Evolutionary conservation across 1,284 basidiomycete species (phyloP).

Genomic region (Entoloma clypeatum): DNA sequence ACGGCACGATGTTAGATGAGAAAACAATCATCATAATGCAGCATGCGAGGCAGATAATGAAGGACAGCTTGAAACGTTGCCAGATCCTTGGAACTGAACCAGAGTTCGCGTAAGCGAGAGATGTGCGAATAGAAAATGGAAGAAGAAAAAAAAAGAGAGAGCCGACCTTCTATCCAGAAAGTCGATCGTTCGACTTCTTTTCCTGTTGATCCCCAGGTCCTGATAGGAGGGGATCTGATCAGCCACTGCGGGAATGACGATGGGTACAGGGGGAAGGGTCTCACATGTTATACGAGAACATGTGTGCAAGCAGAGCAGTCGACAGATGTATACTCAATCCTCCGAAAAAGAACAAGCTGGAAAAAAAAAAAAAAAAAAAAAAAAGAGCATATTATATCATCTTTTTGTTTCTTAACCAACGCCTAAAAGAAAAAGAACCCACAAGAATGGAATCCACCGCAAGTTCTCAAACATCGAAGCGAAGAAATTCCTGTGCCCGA

Average conservation of each 20-base stretch:
- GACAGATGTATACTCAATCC: slow-evolving; percentile 75
- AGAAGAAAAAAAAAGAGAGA: not conserved
- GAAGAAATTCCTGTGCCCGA: slow-evolving; percentile 58
- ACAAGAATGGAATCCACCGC: slow-evolving; percentile 81
- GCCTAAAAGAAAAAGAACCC: slow-evolving; percentile 27
- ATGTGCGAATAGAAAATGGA: not conserved
- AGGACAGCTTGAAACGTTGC: slow-evolving; percentile 66
- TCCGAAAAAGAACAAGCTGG: slow-evolving; percentile 81
- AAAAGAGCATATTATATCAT: not conserved
- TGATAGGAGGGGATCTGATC: slow-evolving; percentile 35
- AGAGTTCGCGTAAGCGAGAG: slow-evolving; percentile 8
- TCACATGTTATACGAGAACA: slow-evolving; percentile 60
- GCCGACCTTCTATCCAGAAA: slow-evolving; percentile 74
- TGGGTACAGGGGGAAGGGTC: slow-evolving; percentile 11
- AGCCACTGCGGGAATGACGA: not conserved
- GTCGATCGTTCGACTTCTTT: slow-evolving; percentile 83
- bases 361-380: slow-evolving; percentile 11
- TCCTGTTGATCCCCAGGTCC: slow-evolving; percentile 72
- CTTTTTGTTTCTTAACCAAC: not conserved
- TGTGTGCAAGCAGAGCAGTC: slow-evolving; percentile 71
- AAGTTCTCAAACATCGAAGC: slow-evolving; percentile 61
- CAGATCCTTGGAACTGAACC: slow-evolving; percentile 64
- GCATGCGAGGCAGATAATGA: slow-evolving; percentile 52
- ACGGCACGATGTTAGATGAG: slow-evolving; percentile 48
- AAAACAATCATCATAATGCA: slow-evolving; percentile 57